Base-by-base conservation (phyloP, 805 yeast species). In the Metschnikowia colocasiae region DNA sequence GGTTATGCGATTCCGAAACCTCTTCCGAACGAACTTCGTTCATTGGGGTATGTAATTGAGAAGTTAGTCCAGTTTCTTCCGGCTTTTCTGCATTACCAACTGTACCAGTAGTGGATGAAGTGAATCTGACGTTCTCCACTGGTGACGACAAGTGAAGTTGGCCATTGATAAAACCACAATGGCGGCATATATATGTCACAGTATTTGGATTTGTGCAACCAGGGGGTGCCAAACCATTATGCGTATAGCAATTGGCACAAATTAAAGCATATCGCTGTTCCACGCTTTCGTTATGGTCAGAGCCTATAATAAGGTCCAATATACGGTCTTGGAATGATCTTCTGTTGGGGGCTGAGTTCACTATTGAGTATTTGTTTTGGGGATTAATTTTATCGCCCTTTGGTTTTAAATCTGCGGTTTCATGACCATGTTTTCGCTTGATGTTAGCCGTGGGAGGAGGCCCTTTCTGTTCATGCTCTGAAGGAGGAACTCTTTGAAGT, bases 221-320 rank as follows among this genome's bases (percentile, higher is more conserved):
- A 1, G 87, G 89, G 3, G 89, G 87, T 0, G 95, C 95, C 38
- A 87, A 71, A 1, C 96, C 96, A 59, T 88, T 87, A 63, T 87
- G 95, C 15, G 71, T 72, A 19, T 63, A 68, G 59, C 96, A 87
- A n/a, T 72, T 65, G 16, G 59, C 53, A 61, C 96, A 87, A 13
- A 87, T 84, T 54, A 87, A 71, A 0, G 95, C 95, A 60, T 74
- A 85, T 37, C 95, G 64, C 48, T 69, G 68, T 37, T 79, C 79
- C 40, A 80, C 70, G 39, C 77, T 64, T 57, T 85, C 92, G 63
- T 82, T 87, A 43, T 78, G 79, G 18, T 90, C 92, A 22, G 76
- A 65, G 13, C 76, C 77, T 29, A 71, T 62, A 26, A 72, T 56
- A 29, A 63, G 47, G 53, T 72, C 76, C 20, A 72, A 58, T 4